Base-by-base conservation (phyloP, 768 basidiomycete genomes). In the Lactarius tabidus region DNA sequence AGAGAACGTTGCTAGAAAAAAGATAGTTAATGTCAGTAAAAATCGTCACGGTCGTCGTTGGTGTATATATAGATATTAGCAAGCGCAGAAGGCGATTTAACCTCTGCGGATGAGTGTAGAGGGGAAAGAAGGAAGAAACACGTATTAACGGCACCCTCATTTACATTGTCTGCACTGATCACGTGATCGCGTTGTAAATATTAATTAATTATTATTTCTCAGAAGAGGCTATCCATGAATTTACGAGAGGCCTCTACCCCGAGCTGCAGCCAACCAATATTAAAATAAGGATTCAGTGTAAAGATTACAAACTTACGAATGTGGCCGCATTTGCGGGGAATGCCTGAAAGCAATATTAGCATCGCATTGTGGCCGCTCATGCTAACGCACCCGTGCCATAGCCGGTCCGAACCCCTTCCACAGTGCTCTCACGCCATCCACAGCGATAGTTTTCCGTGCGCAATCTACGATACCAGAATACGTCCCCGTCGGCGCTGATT, bases 391-490 rank as follows among this genome's bases (percentile, higher is more conserved):
- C 72, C 93, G 79, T 65, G 88, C 87, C 96, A 98, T 98, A 20
- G 97, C 97, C 18, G 96, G 97, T 54, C 93, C 95, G 74, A 99
- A 93, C 12, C 97, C 97, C 77, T 91, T 98, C 93, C 95, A 99
- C 12, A 99, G 79, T 1, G 96, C 95, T 33, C 77, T 77, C 20
- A 91, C 80, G 51, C 97, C 97, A 75, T 97, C 95, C 58, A 81
- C 83, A 7, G 92, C 91, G 69, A 98, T 90, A 10, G 94, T 91
- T 79, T 98, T 97, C 60, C 89, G 81, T 41, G 89, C 84, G 72
- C 97, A 99, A 75, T 99, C 97, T 62, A 97, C 71, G 72, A 98
- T 82, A 20, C 97, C 96, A 52, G 87, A 87, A 77, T 99, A 99
- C n/a, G 94, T 97, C 18, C 97, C 97, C 6, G 88, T 87, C n/a